These are phyloP conservation scores for Salix exigua DNA, from an alignment of 345 rosid species.

Conservation along the genomic window DNA sequence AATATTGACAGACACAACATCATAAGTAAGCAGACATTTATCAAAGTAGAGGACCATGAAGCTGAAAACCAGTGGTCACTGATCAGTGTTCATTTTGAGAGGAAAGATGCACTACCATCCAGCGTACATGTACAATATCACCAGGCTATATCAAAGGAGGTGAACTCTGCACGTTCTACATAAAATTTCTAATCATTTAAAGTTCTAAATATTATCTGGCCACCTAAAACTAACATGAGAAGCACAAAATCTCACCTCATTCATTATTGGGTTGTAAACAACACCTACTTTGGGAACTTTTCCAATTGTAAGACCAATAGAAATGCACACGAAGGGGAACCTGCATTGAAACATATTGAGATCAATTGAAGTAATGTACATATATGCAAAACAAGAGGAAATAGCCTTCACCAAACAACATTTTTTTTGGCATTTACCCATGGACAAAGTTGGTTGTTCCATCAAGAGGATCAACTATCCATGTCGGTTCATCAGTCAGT, in stretches of 20 bases:
- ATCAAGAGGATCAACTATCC: constrained; percentile 99
- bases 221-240: not conserved
- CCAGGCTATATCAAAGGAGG: not conserved
- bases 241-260: constrained; percentile 58
- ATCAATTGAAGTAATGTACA: not conserved
- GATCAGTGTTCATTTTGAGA: not conserved
- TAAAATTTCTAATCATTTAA: not conserved
- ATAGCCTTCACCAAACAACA: constrained; percentile 6
- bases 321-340: constrained; percentile 83
- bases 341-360: constrained; percentile 33
- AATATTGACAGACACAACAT: not conserved
- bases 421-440: constrained; percentile 42
- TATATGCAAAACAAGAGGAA: not conserved
- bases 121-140: not conserved
- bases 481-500: constrained; percentile 89
- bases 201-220: not conserved
- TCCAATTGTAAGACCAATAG: constrained; percentile 88
- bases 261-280: constrained; percentile 86
- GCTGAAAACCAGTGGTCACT: not conserved
- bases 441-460: constrained; percentile 98
- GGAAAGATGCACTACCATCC: not conserved
- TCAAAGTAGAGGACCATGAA: not conserved
- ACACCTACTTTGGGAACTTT: constrained; percentile 86
- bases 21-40: not conserved
- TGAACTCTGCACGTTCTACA: not conserved